Percentiles rank a stretch among this genome's conserved stretches.
phyloP scores from a whole-genome alignment of 1,284 basidiomycete species.

The Phellinidium pouzarii region DNA sequence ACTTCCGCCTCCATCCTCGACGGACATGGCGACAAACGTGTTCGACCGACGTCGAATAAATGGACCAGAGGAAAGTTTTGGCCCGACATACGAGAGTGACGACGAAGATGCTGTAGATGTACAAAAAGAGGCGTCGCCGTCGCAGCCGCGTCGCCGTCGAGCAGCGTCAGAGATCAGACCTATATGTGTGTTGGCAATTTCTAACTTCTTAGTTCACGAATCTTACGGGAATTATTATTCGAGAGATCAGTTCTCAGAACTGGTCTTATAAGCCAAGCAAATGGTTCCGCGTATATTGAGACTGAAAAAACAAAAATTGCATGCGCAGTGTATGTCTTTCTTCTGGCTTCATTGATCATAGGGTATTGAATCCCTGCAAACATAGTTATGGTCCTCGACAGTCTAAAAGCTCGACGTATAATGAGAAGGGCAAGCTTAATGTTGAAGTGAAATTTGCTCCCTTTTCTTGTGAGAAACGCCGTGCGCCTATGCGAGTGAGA shows the following conservation, averaged over 20 bases:
- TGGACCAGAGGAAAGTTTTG: slow-evolving; percentile 77
- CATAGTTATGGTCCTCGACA: slow-evolving; percentile 92
- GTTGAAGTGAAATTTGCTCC: slow-evolving; percentile 97
- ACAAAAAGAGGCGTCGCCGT: slow-evolving; percentile 31
- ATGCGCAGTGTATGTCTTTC: slow-evolving; percentile 74
- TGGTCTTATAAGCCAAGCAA: slow-evolving; percentile 86
- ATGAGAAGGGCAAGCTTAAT: slow-evolving; percentile 82
- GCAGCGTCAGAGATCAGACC: slow-evolving; percentile 63
- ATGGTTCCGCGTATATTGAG: slow-evolving; percentile 94
- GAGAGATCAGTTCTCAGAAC: slow-evolving; percentile 70
- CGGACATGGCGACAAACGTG: slow-evolving; percentile 44
- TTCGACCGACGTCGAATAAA: slow-evolving; percentile 85
- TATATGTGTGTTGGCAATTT: slow-evolving; percentile 57
- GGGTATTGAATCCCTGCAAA: slow-evolving; percentile 12
- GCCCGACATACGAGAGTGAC: slow-evolving; percentile 52
- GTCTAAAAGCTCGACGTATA: slow-evolving; percentile 72
- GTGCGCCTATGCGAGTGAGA: slow-evolving; percentile 82
- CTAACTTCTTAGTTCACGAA: neutral
- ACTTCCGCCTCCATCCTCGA: neutral
- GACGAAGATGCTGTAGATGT: slow-evolving; percentile 24
- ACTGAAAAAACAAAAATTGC: slow-evolving; percentile 86
- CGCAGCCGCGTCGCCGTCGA: slow-evolving; percentile 41
- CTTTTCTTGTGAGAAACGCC: slow-evolving; percentile 73
- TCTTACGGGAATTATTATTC: neutral
- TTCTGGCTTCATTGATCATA: neutral